A percentile compares a stretch with the other conserved stretches of the same genome.
Evolutionary conservation across 352 stramenopile genomes (phyloP).

Genomic region (Pythium dissimile): DNA sequence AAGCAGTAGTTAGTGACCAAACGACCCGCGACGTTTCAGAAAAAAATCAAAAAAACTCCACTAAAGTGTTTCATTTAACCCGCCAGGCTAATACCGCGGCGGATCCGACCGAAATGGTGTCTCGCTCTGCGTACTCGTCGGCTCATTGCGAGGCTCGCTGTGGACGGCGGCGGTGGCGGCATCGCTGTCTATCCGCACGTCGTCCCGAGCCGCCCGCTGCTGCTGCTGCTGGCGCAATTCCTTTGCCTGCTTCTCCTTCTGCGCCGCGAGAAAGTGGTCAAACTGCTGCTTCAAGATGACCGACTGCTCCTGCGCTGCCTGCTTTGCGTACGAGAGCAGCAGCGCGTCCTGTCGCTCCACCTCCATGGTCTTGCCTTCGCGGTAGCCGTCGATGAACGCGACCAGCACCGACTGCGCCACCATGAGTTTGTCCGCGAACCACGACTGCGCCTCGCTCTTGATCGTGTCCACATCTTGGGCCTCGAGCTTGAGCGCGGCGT

Average conservation of each 20-base stretch:
- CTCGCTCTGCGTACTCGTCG: too few relatives aligned
- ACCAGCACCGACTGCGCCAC: constrained; percentile 77
- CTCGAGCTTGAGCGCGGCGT: constrained; percentile 57
- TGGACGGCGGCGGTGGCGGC: too few relatives aligned
- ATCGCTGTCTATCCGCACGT: neutral
- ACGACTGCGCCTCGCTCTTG: constrained; percentile 65
- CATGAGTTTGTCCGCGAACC: constrained; percentile 82
- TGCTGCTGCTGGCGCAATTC: constrained; percentile 1
- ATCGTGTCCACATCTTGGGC: constrained; percentile 56
- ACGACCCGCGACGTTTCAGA: constrained; percentile 15
- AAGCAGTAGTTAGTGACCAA: too few relatives aligned
- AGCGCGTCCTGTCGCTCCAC: constrained; percentile 67
- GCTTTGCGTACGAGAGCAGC: constrained; percentile 70
- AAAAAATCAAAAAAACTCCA: neutral
- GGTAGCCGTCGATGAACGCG: constrained; percentile 83
- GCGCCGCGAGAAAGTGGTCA: constrained; percentile 55
- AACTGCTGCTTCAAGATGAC: constrained; percentile 65
- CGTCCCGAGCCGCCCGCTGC: neutral
- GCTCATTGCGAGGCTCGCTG: too few relatives aligned
- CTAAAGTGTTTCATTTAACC: neutral
- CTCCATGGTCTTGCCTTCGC: constrained; percentile 73
- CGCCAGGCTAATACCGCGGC: too few relatives aligned
- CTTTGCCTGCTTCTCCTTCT: constrained; percentile 52
- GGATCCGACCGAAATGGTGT: too few relatives aligned
- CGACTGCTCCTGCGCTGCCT: constrained; percentile 74